Conservation (phyloP, 768 basidiomycete species). For the Ramaria sp. region DNA sequence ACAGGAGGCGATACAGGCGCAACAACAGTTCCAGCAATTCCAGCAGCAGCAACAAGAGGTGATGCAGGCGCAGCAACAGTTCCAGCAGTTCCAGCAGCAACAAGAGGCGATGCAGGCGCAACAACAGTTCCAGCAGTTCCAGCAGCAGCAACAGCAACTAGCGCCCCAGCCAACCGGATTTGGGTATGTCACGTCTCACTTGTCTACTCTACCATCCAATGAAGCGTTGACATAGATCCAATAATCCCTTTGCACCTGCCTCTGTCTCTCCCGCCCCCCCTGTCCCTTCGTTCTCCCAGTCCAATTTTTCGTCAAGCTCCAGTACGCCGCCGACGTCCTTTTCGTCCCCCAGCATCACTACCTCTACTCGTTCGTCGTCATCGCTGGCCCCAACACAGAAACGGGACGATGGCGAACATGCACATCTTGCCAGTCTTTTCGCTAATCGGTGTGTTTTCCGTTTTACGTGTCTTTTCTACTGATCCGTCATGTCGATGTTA, state of each 20-base stretch:
- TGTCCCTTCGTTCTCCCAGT: constrained; percentile 14
- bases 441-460: constrained; percentile 43
- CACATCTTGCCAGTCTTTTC: constrained; percentile 69
- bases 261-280: constrained; percentile 18
- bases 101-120: constrained; percentile 29
- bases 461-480: background rate
- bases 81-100: constrained; percentile 35
- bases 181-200: constrained; percentile 36
- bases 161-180: constrained; percentile 64
- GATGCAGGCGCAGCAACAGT: constrained; percentile 21
- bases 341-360: constrained; percentile 30
- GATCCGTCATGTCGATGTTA: constrained; percentile 2
- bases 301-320: constrained; percentile 14
- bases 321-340: constrained; percentile 10
- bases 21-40: constrained; percentile 21
- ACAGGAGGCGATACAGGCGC: constrained; percentile 71
- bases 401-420: constrained; percentile 57
- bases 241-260: constrained; percentile 84
- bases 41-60: constrained; percentile 48
- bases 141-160: constrained; percentile 33
- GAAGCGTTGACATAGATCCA: constrained; percentile 47
- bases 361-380: constrained; percentile 26
- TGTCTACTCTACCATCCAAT: constrained; percentile 15
- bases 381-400: constrained; percentile 20
- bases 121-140: constrained; percentile 28